Conservation (phyloP, 148 eudicot genomes). For the Arctostaphylos glauca region DNA sequence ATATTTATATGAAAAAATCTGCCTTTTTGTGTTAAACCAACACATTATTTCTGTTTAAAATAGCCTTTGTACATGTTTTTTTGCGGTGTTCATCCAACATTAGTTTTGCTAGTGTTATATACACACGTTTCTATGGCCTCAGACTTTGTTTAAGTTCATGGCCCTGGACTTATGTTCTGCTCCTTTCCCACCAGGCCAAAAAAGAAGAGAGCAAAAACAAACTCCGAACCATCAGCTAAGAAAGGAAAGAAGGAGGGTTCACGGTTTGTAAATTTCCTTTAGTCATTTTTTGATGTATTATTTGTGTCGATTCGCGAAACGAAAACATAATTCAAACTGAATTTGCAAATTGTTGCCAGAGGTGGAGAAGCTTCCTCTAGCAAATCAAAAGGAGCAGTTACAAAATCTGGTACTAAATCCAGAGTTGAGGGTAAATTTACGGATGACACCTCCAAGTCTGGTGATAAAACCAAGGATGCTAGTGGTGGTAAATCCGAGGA, state of each 20-base stretch:
- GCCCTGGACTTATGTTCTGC: background rate
- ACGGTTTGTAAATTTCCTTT: conserved; percentile 33
- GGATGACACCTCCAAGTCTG: conserved; percentile 27
- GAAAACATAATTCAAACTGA: background rate
- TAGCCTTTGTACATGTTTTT: background rate
- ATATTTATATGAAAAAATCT: background rate
- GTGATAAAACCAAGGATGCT: conserved; percentile 30
- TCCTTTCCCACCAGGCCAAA: conserved; percentile 36
- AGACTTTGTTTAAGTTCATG: background rate
- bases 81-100: background rate
- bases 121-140: background rate
- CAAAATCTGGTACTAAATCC: conserved; percentile 36
- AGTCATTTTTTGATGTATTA: background rate
- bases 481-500: conserved; percentile 11
- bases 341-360: conserved; percentile 18
- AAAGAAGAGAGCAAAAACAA: conserved; percentile 51
- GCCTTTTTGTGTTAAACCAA: background rate
- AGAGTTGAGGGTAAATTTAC: conserved; percentile 39
- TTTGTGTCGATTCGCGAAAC: background rate
- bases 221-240: conserved; percentile 32
- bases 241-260: conserved; percentile 38
- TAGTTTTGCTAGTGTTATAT: background rate
- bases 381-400: conserved; percentile 42
- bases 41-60: background rate
- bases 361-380: conserved; percentile 38